phyloP scores from a whole-genome alignment of 1,284 basidiomycete genomes.

The Lentinus polychrous region DNA sequence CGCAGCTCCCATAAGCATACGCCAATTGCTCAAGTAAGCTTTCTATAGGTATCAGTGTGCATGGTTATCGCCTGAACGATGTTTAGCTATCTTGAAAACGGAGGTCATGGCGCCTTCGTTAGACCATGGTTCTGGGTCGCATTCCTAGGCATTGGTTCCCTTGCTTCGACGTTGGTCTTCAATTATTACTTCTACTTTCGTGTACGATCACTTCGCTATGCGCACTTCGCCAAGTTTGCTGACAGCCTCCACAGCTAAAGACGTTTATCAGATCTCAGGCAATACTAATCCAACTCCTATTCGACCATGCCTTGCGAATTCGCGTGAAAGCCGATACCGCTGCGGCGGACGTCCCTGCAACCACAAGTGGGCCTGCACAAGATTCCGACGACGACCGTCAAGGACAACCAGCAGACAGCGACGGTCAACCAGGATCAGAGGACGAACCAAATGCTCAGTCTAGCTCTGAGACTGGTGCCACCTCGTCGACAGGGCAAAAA shows the following conservation, averaged over 20 bases:
- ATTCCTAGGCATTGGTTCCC: slow-evolving; percentile 52
- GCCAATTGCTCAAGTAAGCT: slow-evolving; percentile 30
- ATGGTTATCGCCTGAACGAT: neutral
- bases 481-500: no score
- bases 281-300: slow-evolving; percentile 49
- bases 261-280: slow-evolving; percentile 36
- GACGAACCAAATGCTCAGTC: slow-evolving; percentile 5
- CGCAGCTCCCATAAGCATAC: slow-evolving; percentile 38
- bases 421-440: no score
- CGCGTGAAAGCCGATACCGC: slow-evolving; percentile 28
- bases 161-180: slow-evolving; percentile 28
- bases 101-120: slow-evolving; percentile 30
- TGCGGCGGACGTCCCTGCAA: neutral
- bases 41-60: slow-evolving; percentile 3
- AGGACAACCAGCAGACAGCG: no score
- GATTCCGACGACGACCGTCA: no score
- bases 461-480: neutral
- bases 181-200: slow-evolving; percentile 44
- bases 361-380: no score
- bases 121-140: slow-evolving; percentile 59
- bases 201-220: slow-evolving; percentile 21
- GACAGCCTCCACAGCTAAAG: slow-evolving; percentile 12
- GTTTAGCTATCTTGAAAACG: slow-evolving; percentile 35
- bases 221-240: neutral
- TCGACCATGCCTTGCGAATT: slow-evolving; percentile 50